These are phyloP conservation scores for Aspergillus kassunensis DNA, from an alignment of 495 filamentous ascomycete genomes.

Conservation along the genomic window DNA sequence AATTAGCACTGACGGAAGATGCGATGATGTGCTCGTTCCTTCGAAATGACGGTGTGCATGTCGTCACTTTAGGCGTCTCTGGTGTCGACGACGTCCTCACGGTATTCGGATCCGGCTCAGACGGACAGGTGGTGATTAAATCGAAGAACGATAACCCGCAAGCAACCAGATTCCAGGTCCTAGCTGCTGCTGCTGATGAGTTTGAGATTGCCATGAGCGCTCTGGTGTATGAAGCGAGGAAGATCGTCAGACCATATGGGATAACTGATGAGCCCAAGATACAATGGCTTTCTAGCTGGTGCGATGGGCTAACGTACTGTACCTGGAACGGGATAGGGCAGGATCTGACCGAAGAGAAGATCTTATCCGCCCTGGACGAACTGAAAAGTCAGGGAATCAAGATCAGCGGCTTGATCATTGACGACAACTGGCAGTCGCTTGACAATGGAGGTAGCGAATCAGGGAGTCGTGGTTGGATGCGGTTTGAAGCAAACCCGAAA, in stretches of 20 bases:
- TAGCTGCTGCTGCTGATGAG: conserved; percentile 68
- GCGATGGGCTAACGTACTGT: conserved; percentile 77
- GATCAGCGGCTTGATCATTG: conserved; percentile 80
- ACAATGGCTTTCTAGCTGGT: conserved; percentile 83
- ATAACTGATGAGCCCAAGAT: conserved; percentile 41
- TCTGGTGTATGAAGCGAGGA: conserved; percentile 80
- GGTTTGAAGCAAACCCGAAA: conserved; percentile 78
- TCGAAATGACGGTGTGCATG: conserved; percentile 64
- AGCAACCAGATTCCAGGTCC: conserved; percentile 53
- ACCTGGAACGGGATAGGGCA: conserved; percentile 95
- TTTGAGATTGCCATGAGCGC: conserved; percentile 78
- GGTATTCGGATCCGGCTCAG: conserved; percentile 59
- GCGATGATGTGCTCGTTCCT: conserved; percentile 80
- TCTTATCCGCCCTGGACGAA: conserved; percentile 67
- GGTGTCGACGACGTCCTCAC: conserved; percentile 70
- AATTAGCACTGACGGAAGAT: conserved; percentile 67
- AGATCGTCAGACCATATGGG: conserved; percentile 49
- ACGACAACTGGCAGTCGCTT: conserved; percentile 94
- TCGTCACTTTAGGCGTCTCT: conserved; percentile 80
- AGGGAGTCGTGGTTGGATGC: conserved; percentile 53
- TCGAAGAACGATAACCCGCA: conserved; percentile 64
- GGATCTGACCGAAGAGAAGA: conserved; percentile 71
- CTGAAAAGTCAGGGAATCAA: conserved; percentile 69
- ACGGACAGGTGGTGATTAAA: conserved; percentile 64
- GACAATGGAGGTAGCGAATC: conserved; percentile 52